A percentile compares a stretch with the other conserved stretches of the same genome.
These are phyloP conservation scores for Moesziomyces globuligerus DNA, from an alignment of 1,284 basidiomycete genomes.

Conservation along the genomic window DNA sequence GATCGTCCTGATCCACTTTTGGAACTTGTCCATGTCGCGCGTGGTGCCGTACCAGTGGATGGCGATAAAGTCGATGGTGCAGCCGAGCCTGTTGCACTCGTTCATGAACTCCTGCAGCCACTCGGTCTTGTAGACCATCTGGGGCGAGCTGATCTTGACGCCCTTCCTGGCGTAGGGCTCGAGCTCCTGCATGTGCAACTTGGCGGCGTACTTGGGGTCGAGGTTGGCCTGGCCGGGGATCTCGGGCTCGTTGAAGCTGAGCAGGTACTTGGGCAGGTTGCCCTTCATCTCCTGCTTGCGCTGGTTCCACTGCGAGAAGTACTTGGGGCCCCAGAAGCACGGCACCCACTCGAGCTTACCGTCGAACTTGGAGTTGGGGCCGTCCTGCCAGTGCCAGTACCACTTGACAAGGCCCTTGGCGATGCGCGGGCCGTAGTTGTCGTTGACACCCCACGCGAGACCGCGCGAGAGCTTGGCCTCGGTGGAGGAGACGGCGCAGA, in stretches of 20 bases:
- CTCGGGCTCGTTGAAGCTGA: conserved; percentile 64
- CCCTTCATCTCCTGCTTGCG: conserved; percentile 55
- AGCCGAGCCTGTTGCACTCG: conserved; percentile 56
- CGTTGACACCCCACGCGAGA: conserved; percentile 59
- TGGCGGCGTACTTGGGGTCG: conserved; percentile 53
- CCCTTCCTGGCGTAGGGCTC: conserved; percentile 61
- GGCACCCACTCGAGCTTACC: conserved; percentile 57
- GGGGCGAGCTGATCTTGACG: conserved; percentile 61
- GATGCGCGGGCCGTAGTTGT: conserved; percentile 53
- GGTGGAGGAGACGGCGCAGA: conserved; percentile 30
- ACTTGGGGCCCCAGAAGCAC: conserved; percentile 61
- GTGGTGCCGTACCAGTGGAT: conserved; percentile 66
- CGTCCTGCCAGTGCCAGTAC: conserved; percentile 66
- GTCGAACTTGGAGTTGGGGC: conserved; percentile 35
- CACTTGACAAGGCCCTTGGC: conserved; percentile 52
- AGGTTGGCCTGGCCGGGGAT: conserved; percentile 58
- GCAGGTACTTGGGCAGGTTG: conserved; percentile 49
- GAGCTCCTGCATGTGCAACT: conserved; percentile 58
- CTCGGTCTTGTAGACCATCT: conserved; percentile 63
- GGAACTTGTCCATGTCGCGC: conserved; percentile 52
- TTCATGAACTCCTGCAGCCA: conserved; percentile 62
- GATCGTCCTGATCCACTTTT: conserved; percentile 55
- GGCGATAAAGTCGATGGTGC: conserved; percentile 62
- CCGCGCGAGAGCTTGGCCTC: conserved; percentile 46
- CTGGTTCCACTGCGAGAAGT: conserved; percentile 50